Evolutionary conservation across 257 asterid species (phyloP).

Genomic region (Euphrasia confusa): DNA sequence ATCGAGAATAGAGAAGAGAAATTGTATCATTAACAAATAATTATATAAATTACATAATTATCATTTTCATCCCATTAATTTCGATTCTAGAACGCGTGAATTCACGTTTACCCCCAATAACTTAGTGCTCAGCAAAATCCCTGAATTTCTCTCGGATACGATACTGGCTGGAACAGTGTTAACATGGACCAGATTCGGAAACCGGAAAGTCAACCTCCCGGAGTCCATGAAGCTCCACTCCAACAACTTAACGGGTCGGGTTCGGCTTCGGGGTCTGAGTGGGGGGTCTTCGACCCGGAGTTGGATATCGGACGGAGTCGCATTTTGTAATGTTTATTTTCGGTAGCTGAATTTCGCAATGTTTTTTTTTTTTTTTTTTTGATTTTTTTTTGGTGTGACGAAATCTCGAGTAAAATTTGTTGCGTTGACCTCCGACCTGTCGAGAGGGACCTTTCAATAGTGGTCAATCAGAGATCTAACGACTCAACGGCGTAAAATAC

Average conservation of each 20-base stretch:
- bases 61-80: too few species aligned
- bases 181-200: slow-evolving; percentile 66
- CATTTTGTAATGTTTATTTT: slow-evolving; percentile 32
- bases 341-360: too few species aligned
- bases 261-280: slow-evolving; percentile 68
- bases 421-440: too few species aligned
- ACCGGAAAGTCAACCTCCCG: slow-evolving; percentile 67
- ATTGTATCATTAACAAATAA: too few species aligned
- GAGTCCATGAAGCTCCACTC: slow-evolving; percentile 94
- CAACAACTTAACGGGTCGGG: slow-evolving; percentile 50
- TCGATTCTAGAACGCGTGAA: slow-evolving; percentile 33
- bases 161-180: slow-evolving; percentile 47
- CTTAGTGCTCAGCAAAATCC: slow-evolving; percentile 59
- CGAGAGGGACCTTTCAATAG: too few species aligned
- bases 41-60: too few species aligned
- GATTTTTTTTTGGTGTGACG: too few species aligned
- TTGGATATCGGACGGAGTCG: slow-evolving; percentile 56
- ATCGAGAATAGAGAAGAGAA: too few species aligned
- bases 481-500: too few species aligned
- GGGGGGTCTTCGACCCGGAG: slow-evolving; percentile 64
- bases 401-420: too few species aligned
- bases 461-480: too few species aligned
- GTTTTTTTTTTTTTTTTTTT: too few species aligned
- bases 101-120: slow-evolving; percentile 47
- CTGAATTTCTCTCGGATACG: slow-evolving; percentile 45